A percentile compares a stretch with the other conserved stretches of the same genome.
Evolutionary conservation across 164 flowering plant species (phyloP).

Genomic region (Santalum album): DNA sequence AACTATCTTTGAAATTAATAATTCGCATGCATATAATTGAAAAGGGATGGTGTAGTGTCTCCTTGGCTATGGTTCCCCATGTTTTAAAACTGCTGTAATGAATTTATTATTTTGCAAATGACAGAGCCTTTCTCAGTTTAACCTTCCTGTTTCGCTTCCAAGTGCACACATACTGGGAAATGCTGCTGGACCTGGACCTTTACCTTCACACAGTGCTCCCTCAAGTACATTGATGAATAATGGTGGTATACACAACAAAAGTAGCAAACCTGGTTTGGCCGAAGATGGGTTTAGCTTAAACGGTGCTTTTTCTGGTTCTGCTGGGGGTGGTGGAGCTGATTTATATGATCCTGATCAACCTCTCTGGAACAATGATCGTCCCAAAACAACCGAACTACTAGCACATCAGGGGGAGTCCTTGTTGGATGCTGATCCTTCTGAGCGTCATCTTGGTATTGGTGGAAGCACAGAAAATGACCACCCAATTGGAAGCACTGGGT

Average conservation of each 20-base stretch:
- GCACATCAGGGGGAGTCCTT: constrained; percentile 31
- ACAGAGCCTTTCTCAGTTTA: constrained; percentile 96
- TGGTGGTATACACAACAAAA: constrained; percentile 35
- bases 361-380: constrained; percentile 56
- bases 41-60: too few species aligned
- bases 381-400: constrained; percentile 45
- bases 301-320: constrained; percentile 28
- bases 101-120: constrained; percentile 12
- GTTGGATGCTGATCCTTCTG: constrained; percentile 39
- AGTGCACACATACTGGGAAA: constrained; percentile 43
- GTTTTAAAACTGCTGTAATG: not conserved
- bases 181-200: constrained; percentile 43
- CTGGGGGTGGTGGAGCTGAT: constrained; percentile 60
- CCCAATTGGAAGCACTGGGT: constrained; percentile 14
- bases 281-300: constrained; percentile 40
- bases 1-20: too few species aligned
- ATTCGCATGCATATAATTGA: too few species aligned
- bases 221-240: constrained; percentile 30
- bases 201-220: constrained; percentile 36
- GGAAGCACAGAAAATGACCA: constrained; percentile 29
- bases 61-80: too few species aligned
- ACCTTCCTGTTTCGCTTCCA: constrained; percentile 83
- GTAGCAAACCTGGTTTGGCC: constrained; percentile 29
- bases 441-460: constrained; percentile 17
- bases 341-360: constrained; percentile 98